Base-by-base conservation (phyloP, 2,329 filamentous ascomycete genomes). In the Mariannaea sp. region DNA sequence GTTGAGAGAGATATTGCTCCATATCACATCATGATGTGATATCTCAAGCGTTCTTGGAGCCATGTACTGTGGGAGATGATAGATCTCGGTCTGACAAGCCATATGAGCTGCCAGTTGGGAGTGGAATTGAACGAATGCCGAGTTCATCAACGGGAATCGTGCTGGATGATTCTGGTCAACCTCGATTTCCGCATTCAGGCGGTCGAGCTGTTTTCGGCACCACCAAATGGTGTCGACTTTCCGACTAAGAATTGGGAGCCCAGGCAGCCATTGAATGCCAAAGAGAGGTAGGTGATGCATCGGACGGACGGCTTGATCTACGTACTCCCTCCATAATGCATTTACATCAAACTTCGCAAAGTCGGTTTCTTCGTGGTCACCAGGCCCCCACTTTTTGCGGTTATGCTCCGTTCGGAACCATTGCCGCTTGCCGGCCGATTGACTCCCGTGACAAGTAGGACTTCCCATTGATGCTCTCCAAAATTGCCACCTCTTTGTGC, bases 61-160 rank as follows among this genome's bases (percentile, higher is more conserved):
- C 94, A 99, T 99, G 38, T 96, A 89, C 64, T 90, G 90, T 1
- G 94, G 94, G 1, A 96, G 73, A 65, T 99, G 94, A 69, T 97
- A 92, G 32, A 89, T 92, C 39, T 95, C 81, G 41, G 90, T 86
- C 70, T 99, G 94, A 69, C 92, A 97, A 53, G 93, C 94, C 94
- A 99, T 97, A 66, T 99, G 94, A 0, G 94, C 94, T 5, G 93
- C 92, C 2, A 97, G 90, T 70, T 99, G 94, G 68, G 97, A 89
- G 67, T 99, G 96, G 80, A 99, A 99, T 69, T 99, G 94, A 56
- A 99, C 92, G 64, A 99, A 99, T 1, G 94, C 94, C 1, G 93
- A 96, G 66, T 90, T 96, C 92, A 97, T 95, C 40, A 92, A 75
- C 0, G 93, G 92, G 58, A 91, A 97, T 4, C 87, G 85, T 61